Evolutionary conservation across 176 grass and related monocot genomes (phyloP), one percentile per base, ranked within the genome.

Genomic region (Puya raimondii): DNA sequence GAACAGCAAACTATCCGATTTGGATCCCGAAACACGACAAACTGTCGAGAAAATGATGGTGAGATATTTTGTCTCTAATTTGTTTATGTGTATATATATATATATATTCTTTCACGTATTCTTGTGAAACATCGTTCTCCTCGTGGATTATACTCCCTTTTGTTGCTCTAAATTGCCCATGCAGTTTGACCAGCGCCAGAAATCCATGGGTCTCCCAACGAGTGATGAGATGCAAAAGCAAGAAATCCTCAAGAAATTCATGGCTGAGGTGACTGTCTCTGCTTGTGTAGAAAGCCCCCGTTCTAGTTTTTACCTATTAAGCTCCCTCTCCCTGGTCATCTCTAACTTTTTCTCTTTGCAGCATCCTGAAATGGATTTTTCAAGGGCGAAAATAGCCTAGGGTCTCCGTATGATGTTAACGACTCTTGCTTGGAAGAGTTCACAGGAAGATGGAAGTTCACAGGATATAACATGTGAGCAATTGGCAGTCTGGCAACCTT

Each of bases 31-130:
- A 75, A 99, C 94, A 76, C 80, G 94, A 26, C 89, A 97, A 79
- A 99, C 94, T 47, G 94, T 99, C 33, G 94, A 99, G 71, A 99
- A 99, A 73, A 99, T 99, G 94, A 99, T 99, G 94, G 94, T 99
- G 91, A 82, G 68, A 75, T 88, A 2, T 64, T 64, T 66, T 22
- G 2, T 51, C 21, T 42, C 15, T 50, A 8, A 67, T 10, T 29
- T 48, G 3, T 27, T 54, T 6, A 50, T 49, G 20, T 42, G 7
- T 6, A 26, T 20, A 53, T 47, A 53, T 17, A 42, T 6, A 26
- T 20, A 53, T 47, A 53, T 17, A 54, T 12, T 12, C 15, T 58
- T 10, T 74, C 9, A 48, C 2, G 16, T 51, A 10, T 5, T 25
- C 56, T 10, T 61, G 13, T 9, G n/a, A 67, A 67, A 67, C 64